A percentile compares a stretch with the other conserved stretches of the same genome.
phyloP scores from a whole-genome alignment of 1,139 yeast species.

The Nakaseomyces sp. region DNA sequence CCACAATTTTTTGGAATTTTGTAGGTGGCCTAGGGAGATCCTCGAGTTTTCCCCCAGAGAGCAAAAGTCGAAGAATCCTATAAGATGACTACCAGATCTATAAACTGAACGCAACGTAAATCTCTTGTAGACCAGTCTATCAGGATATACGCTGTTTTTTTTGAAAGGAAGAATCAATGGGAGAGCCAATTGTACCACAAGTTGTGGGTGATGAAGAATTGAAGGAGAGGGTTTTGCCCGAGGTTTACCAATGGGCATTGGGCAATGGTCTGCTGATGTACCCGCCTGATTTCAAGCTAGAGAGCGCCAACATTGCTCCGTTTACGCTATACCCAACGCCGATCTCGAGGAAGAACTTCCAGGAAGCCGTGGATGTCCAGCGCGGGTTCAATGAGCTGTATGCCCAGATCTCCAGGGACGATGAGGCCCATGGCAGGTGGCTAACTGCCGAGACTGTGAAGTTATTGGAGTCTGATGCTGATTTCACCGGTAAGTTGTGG shows the following conservation, averaged over 20 bases:
- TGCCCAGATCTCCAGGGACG: conserved; percentile 48
- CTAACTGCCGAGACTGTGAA: conserved; percentile 46
- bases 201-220: conserved; percentile 12
- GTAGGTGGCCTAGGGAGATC: too few relatives aligned
- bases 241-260: conserved; percentile 65
- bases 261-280: conserved; percentile 74
- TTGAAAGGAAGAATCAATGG: conserved; percentile 1
- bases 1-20: neutral
- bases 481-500: conserved; percentile 75
- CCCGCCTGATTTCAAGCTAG: conserved; percentile 44
- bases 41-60: too few relatives aligned
- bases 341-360: conserved; percentile 58
- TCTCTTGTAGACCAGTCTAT: too few relatives aligned
- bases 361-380: conserved; percentile 63
- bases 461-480: conserved; percentile 53
- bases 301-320: conserved; percentile 60
- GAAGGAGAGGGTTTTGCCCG: conserved; percentile 32
- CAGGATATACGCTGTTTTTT: too few relatives aligned
- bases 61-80: too few relatives aligned
- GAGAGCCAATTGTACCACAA: conserved; percentile 11
- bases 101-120: too few relatives aligned
- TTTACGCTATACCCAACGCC: conserved; percentile 88
- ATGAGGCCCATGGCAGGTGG: conserved; percentile 43
- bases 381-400: conserved; percentile 63
- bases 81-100: too few relatives aligned